phyloP scores from a whole-genome alignment of 2,329 filamentous ascomycete species.

The Knoxdaviesia proteae region DNA sequence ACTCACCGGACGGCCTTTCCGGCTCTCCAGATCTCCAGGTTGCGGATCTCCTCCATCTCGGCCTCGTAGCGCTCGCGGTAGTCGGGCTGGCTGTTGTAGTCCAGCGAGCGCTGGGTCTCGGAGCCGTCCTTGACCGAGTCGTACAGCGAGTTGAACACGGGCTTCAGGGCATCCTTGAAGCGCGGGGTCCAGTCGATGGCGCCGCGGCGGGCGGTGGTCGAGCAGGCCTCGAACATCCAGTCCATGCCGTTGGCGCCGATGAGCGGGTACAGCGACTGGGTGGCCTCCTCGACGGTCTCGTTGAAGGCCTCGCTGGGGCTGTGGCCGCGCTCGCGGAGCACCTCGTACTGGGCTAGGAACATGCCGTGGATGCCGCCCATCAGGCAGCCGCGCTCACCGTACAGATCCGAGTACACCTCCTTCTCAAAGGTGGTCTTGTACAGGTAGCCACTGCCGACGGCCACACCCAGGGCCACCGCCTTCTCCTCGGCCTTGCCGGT shows the following conservation, averaged over 20 bases:
- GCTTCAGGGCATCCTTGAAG: conserved; percentile 98
- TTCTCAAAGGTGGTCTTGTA: conserved; percentile 99
- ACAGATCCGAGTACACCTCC: conserved; percentile 99
- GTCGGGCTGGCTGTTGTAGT: conserved; percentile 89
- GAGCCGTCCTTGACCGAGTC: conserved; percentile 74
- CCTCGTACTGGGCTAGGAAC: conserved; percentile 99
- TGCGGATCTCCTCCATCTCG: conserved; percentile 96
- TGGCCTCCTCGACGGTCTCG: conserved; percentile 99
- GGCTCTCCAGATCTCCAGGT: conserved; percentile 96
- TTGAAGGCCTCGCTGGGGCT: conserved; percentile 97
- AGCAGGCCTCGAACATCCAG: conserved; percentile 99
- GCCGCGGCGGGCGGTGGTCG: conserved; percentile 90
- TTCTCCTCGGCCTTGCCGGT: conserved; percentile 97
- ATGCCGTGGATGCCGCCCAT: conserved; percentile 99
- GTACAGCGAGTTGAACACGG: conserved; percentile 95
- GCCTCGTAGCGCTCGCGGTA: conserved; percentile 96
- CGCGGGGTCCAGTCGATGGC: conserved; percentile 95
- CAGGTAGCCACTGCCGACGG: conserved; percentile 92
- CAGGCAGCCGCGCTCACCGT: conserved; percentile 98
- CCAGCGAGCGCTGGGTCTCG: conserved; percentile 90
- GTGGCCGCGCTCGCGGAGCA: conserved; percentile 96
- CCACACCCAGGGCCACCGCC: conserved; percentile 88
- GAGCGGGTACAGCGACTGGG: conserved; percentile 90
- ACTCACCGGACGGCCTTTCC: conserved; percentile 84
- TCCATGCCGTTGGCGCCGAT: conserved; percentile 98